These are phyloP conservation scores for Komagataella pseudopastoris DNA, from an alignment of 805 yeast genomes.

Conservation along the genomic window DNA sequence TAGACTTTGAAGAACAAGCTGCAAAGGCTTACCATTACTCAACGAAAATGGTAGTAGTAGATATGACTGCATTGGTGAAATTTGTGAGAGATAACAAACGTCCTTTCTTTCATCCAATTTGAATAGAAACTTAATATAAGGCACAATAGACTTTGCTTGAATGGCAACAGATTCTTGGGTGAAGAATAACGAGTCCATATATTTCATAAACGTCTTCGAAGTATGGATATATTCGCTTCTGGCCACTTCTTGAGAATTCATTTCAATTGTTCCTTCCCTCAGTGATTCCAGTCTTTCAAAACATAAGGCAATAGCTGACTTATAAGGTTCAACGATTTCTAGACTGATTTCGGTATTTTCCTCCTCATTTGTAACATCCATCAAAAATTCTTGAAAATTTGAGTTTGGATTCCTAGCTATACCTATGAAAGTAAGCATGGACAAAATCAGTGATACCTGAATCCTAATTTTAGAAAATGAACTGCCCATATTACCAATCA, in stretches of 20 bases:
- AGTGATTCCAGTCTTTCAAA: constrained; percentile 30
- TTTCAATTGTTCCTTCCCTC: constrained; percentile 18
- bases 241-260: constrained; percentile 34
- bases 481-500: background rate
- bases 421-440: constrained; percentile 25
- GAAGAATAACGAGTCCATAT: constrained; percentile 40
- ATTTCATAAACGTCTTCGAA: constrained; percentile 49
- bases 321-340: constrained; percentile 17
- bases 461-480: background rate
- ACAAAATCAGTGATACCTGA: constrained; percentile 8
- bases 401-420: constrained; percentile 23
- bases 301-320: constrained; percentile 22
- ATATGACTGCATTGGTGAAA: constrained; percentile 38
- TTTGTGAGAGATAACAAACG: constrained; percentile 56
- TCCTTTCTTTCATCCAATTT: constrained; percentile 58
- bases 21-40: constrained; percentile 16
- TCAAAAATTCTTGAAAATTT: constrained; percentile 24
- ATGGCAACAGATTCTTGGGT: constrained; percentile 36
- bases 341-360: constrained; percentile 19
- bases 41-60: constrained; percentile 29
- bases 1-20: constrained; percentile 28
- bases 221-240: constrained; percentile 49
- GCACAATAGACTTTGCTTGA: constrained; percentile 21
- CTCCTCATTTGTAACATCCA: constrained; percentile 20
- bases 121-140: constrained; percentile 43